These are phyloP conservation scores for Bruguiera hainesii DNA, from an alignment of 441 rosid species.

Conservation along the genomic window DNA sequence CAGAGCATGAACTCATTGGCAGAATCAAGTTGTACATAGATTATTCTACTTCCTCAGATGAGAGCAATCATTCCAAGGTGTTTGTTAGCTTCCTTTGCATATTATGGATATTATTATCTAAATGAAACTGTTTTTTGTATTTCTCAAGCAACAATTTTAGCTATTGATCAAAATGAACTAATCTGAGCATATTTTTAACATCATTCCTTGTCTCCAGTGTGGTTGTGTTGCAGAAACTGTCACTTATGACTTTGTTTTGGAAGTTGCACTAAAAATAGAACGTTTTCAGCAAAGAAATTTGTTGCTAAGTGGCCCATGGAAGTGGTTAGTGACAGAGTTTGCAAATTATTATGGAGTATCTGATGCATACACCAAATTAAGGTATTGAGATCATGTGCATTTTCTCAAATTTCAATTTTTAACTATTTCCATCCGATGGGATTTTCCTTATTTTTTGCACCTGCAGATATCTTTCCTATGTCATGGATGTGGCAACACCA, in stretches of 20 bases:
- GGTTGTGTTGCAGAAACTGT: slow-evolving; percentile 96
- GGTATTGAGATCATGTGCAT: slow-evolving; percentile 40
- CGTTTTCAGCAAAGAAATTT: slow-evolving; percentile 76
- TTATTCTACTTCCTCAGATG: slow-evolving; percentile 75
- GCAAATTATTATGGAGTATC: slow-evolving; percentile 90
- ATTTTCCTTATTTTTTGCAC: slow-evolving; percentile 16
- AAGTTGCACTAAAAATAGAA: slow-evolving; percentile 89
- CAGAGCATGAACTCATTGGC: slow-evolving; percentile 87
- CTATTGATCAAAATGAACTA: neutral
- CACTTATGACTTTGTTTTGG: slow-evolving; percentile 85
- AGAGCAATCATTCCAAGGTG: slow-evolving; percentile 60
- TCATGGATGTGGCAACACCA: slow-evolving; percentile 97
- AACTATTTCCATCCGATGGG: neutral
- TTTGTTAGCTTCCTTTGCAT: neutral
- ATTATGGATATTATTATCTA: neutral
- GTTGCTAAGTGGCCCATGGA: slow-evolving; percentile 84
- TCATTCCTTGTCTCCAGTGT: slow-evolving; percentile 40
- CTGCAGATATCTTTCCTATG: slow-evolving; percentile 82
- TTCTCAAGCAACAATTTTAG: neutral
- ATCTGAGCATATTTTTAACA: neutral
- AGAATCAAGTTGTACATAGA: slow-evolving; percentile 63
- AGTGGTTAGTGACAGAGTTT: slow-evolving; percentile 81
- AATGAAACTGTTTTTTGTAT: neutral
- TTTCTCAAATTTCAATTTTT: neutral
- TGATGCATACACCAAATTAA: slow-evolving; percentile 80